Evolutionary conservation across 768 basidiomycete genomes (phyloP), one percentile per base, ranked within the genome.

Genomic region (Lyophyllum decastes): DNA sequence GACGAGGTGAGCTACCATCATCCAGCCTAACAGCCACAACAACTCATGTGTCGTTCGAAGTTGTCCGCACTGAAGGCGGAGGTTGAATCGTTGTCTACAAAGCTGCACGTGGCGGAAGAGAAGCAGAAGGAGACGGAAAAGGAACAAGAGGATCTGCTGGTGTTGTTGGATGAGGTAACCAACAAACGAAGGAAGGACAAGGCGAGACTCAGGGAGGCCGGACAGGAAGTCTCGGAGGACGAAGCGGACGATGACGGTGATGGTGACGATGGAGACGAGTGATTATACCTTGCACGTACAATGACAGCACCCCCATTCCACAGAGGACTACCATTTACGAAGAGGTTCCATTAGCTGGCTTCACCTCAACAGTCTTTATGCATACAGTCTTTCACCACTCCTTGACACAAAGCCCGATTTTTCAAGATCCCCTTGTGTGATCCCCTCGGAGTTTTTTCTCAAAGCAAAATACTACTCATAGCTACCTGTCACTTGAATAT

Each of bases 81-180:
- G 64, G 66, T 89, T 8, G 65, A 73, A 4, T 68, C 70, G 4
- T 68, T 91, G 21, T 74, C 82, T 25, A 64, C 69, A 14, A 72
- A 85, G 53, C 69, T 93, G 8, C 70, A 73, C 43, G 74, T 72
- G 1, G 78, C 86, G 9, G 82, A 89, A 62, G 80, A 78, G 54
- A 90, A 88, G 68, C 82, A 84, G 49, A 88, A 83, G 62, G 94
- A 97, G 9, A 84, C 87, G 22, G 94, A 97, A 72, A 95, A 95
- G 73, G 96, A 99, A 70, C 95, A 98, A 65, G 96, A 98, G 69
- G 96, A 99, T 72, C 71, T 98, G 48, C 77, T 99, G 21, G 95
- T 99, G 11, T 73, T 98, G 30, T 77, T 99, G 3, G 97, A 98
- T 66, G 97, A 98, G 74, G 78, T 97, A 60, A 91, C 86, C 45